Evolutionary conservation across 352 stramenopile species (phyloP).

Genomic region (Globisporangium nagaii): DNA sequence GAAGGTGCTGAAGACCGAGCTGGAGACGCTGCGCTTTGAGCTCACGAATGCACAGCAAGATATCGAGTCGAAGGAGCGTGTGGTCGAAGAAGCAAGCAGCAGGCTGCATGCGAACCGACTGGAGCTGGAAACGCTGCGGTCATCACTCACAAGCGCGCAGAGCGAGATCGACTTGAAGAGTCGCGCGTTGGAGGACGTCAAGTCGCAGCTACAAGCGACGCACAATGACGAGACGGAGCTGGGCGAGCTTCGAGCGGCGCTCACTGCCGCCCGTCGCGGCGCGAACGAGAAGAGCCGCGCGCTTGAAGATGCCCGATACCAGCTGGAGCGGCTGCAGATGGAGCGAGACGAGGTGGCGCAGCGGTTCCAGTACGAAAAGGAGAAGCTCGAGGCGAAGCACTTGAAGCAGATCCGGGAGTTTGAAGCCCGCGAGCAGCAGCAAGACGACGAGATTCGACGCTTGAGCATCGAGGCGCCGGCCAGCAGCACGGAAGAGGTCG

Average conservation of each 20-base stretch:
- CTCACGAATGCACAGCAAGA: conserved; percentile 3
- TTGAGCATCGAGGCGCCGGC: conserved; percentile 15
- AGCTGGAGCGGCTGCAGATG: conserved; percentile 6
- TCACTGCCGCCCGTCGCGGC: neutral
- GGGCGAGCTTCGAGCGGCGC: neutral
- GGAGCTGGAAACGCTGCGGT: conserved; percentile 1
- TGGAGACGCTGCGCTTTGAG: neutral
- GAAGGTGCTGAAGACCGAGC: conserved; percentile 4
- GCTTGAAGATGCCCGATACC: neutral
- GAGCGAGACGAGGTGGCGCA: conserved; percentile 9
- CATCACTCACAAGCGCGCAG: conserved; percentile 1
- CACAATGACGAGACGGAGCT: conserved; percentile 3
- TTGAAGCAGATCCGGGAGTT: conserved; percentile 4
- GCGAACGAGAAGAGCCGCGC: conserved; percentile 2
- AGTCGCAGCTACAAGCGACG: neutral
- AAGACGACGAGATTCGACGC: conserved; percentile 17
- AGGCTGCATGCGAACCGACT: conserved; percentile 2
- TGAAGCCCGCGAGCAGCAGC: conserved; percentile 12
- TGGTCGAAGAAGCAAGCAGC: neutral
- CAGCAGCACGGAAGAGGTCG: conserved; percentile 7
- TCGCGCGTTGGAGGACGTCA: neutral
- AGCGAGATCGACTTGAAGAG: conserved; percentile 1
- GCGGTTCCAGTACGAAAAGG: conserved; percentile 9
- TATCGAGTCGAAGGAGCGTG: neutral
- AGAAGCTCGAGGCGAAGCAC: conserved; percentile 21